These are phyloP conservation scores for Trapa bicornis DNA, from an alignment of 345 rosid species.

Conservation along the genomic window DNA sequence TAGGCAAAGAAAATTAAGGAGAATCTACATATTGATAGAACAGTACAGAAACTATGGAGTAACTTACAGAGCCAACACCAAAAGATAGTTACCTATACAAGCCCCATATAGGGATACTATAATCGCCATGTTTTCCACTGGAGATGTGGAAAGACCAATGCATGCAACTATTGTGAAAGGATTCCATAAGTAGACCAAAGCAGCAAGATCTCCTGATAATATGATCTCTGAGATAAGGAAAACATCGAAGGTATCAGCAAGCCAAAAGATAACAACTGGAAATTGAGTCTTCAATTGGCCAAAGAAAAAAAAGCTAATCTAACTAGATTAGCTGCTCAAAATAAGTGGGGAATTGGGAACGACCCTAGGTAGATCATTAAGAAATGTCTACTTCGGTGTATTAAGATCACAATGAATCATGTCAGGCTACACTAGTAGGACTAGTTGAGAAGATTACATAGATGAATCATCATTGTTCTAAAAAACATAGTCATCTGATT, in stretches of 20 bases:
- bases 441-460: background rate
- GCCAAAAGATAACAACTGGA: background rate
- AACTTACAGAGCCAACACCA: background rate
- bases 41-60: background rate
- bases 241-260: background rate
- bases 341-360: background rate
- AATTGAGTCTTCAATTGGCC: too few species aligned
- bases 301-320: too few species aligned
- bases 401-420: background rate
- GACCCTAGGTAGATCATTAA: background rate
- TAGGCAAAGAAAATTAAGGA: background rate
- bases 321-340: background rate
- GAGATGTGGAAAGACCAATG: conserved; percentile 83
- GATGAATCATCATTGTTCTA: background rate
- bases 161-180: conserved; percentile 79
- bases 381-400: background rate
- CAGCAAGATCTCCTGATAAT: conserved; percentile 71
- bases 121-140: conserved; percentile 60
- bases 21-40: background rate
- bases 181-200: conserved; percentile 76
- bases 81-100: conserved; percentile 45
- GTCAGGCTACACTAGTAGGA: background rate
- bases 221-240: conserved; percentile 28
- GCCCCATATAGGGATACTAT: conserved; percentile 68
- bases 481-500: background rate